Percentiles rank a stretch among this genome's conserved stretches.
Evolutionary conservation across 495 filamentous ascomycete species (phyloP).

Genomic region (Penicillium macrosclerotiorum): DNA sequence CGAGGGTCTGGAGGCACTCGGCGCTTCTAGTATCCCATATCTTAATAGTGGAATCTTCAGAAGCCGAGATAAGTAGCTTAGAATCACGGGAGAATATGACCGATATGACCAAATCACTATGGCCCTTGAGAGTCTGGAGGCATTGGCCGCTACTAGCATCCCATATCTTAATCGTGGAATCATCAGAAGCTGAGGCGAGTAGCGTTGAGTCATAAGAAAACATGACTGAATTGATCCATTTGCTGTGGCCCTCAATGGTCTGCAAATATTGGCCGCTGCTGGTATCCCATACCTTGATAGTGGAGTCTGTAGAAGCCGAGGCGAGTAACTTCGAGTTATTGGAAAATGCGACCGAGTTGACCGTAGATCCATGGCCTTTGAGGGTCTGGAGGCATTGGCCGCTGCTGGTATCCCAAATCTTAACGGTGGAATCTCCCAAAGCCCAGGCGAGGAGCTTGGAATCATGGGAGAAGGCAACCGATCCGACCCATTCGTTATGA

Average conservation of each 20-base stretch:
- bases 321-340: no score
- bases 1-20: neutral
- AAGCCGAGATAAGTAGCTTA: neutral
- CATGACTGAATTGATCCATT: no score
- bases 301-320: no score
- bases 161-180: no score
- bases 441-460: no score
- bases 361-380: neutral
- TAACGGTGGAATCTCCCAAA: constrained; percentile 13
- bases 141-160: no score
- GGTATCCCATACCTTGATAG: no score
- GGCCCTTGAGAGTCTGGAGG: neutral
- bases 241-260: no score
- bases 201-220: no score
- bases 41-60: neutral
- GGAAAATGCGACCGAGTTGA: neutral
- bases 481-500: constrained; percentile 16
- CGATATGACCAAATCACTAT: neutral
- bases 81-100: neutral
- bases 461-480: no score
- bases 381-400: neutral
- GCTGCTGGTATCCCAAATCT: neutral
- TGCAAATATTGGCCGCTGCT: constrained; percentile 8
- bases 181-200: no score
- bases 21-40: neutral